phyloP scores from a whole-genome alignment of 148 eudicot genomes.

The Silene conica region DNA sequence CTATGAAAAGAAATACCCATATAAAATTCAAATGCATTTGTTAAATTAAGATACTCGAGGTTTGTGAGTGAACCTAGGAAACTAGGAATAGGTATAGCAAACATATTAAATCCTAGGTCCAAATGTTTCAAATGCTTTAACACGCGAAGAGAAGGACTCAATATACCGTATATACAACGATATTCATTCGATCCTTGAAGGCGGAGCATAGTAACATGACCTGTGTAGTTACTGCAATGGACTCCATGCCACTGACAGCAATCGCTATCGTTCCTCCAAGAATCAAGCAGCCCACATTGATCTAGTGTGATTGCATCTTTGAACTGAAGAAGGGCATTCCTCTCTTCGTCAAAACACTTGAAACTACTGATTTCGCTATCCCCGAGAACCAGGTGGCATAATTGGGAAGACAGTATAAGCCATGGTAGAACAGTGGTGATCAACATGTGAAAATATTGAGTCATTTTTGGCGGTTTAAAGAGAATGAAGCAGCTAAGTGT shows the following conservation, averaged over 20 bases:
- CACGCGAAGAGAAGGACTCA: slow-evolving; percentile 16
- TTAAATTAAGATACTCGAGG: too few species aligned
- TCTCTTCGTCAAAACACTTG: neutral
- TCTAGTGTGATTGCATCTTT: slow-evolving; percentile 5
- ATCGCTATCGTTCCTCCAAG: slow-evolving; percentile 9
- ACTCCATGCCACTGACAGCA: slow-evolving; percentile 20
- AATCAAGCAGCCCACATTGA: slow-evolving; percentile 6
- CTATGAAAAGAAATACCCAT: neutral
- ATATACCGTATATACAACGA: slow-evolving; percentile 3
- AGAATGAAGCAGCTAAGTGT: too few species aligned
- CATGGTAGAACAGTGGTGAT: neutral
- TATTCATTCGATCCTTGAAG: neutral
- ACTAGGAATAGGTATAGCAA: too few species aligned
- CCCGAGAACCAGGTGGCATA: neutral
- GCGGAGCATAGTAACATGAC: slow-evolving; percentile 4
- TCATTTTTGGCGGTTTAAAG: neutral
- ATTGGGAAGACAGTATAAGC: neutral
- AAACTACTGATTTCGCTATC: neutral
- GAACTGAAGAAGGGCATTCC: slow-evolving; percentile 13
- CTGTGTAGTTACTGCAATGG: neutral
- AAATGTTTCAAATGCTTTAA: slow-evolving; percentile 15
- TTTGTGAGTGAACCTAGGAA: too few species aligned
- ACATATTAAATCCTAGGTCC: neutral
- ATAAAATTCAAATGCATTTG: too few species aligned
- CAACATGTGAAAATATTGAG: neutral